Evolutionary conservation across 202 grass and related monocot species (phyloP).

Genomic region (Panicum hallii): DNA sequence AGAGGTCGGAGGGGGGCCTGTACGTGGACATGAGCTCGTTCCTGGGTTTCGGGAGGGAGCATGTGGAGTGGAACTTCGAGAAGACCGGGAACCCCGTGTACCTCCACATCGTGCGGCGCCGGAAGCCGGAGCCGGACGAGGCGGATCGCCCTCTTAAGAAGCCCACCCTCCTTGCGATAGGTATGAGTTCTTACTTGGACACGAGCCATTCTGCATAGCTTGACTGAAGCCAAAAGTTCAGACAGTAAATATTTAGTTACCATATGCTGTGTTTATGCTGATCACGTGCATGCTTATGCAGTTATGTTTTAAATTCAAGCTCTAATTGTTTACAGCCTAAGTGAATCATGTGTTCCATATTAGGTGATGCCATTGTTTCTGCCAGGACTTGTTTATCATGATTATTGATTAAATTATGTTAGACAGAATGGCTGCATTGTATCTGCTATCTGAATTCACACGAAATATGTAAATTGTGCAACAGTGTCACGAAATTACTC

Average conservation of each 20-base stretch:
- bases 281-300: neutral
- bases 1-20: conserved; percentile 88
- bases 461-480: neutral
- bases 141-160: conserved; percentile 90
- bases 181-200: conserved; percentile 46
- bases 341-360: neutral
- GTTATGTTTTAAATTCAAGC: neutral
- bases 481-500: neutral
- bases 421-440: neutral
- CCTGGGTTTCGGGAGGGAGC: conserved; percentile 86
- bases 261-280: neutral
- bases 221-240: neutral
- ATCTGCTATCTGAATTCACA: neutral
- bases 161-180: conserved; percentile 90
- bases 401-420: neutral
- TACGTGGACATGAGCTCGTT: conserved; percentile 92
- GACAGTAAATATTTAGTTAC: neutral
- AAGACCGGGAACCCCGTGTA: conserved; percentile 87
- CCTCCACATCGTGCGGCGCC: conserved; percentile 82
- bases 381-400: neutral
- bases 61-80: conserved; percentile 84
- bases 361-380: neutral
- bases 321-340: neutral
- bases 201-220: neutral
- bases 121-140: conserved; percentile 69